A percentile compares a stretch with the other conserved stretches of the same genome.
These are phyloP conservation scores for Fusarium floridanum DNA, from an alignment of 2,329 filamentous ascomycete genomes.

Conservation along the genomic window DNA sequence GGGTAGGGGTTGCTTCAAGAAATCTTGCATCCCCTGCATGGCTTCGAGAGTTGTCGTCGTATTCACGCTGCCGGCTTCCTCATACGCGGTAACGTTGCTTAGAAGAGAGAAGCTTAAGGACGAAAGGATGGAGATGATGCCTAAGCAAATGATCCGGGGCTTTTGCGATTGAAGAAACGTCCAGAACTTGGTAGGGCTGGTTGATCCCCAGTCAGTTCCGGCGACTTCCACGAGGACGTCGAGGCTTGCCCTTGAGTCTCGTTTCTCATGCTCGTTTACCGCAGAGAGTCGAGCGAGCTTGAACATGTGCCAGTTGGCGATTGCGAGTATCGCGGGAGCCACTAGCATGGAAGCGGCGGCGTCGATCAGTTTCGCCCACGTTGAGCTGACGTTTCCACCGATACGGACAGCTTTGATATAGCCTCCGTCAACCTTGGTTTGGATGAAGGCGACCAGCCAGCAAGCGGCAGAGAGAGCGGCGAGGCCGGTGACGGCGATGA, in stretches of 20 bases:
- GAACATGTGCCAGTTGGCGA: slow-evolving; percentile 35
- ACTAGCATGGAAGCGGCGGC: slow-evolving; percentile 32
- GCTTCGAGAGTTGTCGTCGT: slow-evolving; percentile 22
- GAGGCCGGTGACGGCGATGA: background rate
- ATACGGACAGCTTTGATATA: slow-evolving; percentile 23
- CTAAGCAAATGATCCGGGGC: slow-evolving; percentile 23
- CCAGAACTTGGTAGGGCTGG: slow-evolving; percentile 32
- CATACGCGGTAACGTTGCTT: slow-evolving; percentile 26
- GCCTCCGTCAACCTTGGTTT: background rate
- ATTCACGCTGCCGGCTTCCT: slow-evolving; percentile 7
- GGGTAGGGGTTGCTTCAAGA: slow-evolving; percentile 6
- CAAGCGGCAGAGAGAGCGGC: background rate
- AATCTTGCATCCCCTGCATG: slow-evolving; percentile 7
- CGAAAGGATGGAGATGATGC: slow-evolving; percentile 20
- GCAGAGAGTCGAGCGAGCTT: slow-evolving; percentile 32
- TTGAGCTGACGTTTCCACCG: slow-evolving; percentile 17
- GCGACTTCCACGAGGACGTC: slow-evolving; percentile 30
- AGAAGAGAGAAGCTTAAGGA: slow-evolving; percentile 27
- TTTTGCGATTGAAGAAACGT: slow-evolving; percentile 22
- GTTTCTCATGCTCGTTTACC: slow-evolving; percentile 22
- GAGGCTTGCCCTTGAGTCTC: slow-evolving; percentile 31
- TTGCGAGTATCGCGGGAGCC: slow-evolving; percentile 14
- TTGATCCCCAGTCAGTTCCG: slow-evolving; percentile 29
- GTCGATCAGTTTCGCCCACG: slow-evolving; percentile 33
- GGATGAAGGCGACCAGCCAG: slow-evolving; percentile 25